Percentiles rank a stretch among this genome's conserved stretches.
Evolutionary conservation across 1,284 basidiomycete genomes (phyloP).

Genomic region (Inonotus obliquus): DNA sequence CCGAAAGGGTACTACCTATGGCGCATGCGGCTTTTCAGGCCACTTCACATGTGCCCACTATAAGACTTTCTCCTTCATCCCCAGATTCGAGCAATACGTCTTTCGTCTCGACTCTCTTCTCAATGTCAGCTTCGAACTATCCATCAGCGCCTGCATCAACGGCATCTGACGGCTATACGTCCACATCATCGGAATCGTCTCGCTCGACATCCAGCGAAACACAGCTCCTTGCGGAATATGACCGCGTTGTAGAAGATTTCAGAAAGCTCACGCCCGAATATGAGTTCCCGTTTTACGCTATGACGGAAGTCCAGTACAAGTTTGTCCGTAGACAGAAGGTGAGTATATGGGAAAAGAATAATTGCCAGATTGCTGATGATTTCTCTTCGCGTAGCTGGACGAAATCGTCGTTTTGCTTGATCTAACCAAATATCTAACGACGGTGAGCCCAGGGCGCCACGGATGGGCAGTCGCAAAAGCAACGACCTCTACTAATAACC

Average conservation of each 20-base stretch:
- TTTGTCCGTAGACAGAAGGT: neutral
- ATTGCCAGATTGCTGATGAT: neutral
- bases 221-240: neutral
- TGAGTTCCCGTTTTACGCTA: neutral
- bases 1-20: neutral
- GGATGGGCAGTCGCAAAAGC: slow-evolving; percentile 3
- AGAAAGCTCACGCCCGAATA: neutral
- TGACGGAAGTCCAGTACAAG: neutral
- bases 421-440: neutral
- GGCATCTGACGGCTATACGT: slow-evolving; percentile 4
- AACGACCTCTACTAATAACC: neutral
- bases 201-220: neutral
- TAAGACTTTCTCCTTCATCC: slow-evolving; percentile 15
- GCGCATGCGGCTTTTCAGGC: neutral
- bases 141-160: slow-evolving; percentile 8
- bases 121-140: neutral
- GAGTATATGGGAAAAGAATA: neutral
- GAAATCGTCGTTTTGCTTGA: slow-evolving; percentile 2
- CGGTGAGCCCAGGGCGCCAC: slow-evolving; percentile 7
- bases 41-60: slow-evolving; percentile 1
- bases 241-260: neutral
- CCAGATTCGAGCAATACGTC: neutral
- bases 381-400: neutral
- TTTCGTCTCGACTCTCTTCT: neutral
- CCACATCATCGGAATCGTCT: slow-evolving; percentile 4